Evolutionary conservation across 768 basidiomycete genomes (phyloP).

Genomic region (Lentinula lateritia): DNA sequence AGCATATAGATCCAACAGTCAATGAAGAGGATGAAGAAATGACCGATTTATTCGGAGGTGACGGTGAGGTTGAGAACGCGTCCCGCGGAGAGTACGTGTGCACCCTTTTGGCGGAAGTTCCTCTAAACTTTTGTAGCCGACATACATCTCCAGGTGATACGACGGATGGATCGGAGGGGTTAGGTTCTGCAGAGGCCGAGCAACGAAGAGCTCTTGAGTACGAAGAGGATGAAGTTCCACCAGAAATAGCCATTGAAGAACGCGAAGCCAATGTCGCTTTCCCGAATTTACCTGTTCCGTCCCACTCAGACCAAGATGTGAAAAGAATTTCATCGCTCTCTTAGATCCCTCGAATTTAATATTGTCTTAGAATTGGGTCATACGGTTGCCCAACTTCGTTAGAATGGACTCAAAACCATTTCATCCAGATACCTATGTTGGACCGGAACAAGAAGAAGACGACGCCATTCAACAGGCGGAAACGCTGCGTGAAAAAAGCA

Average conservation of each 20-base stretch:
- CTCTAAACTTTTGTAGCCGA: not conserved
- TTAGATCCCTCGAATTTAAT: constrained; percentile 8
- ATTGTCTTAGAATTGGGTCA: constrained; percentile 71
- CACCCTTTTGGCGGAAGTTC: not conserved
- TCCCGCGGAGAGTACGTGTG: not conserved
- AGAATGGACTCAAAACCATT: constrained; percentile 87
- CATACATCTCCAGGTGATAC: constrained; percentile 14
- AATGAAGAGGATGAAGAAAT: constrained; percentile 50
- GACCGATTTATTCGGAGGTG: constrained; percentile 79
- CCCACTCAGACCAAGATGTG: constrained; percentile 78
- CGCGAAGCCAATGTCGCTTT: constrained; percentile 71
- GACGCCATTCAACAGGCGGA: constrained; percentile 53
- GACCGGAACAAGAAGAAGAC: constrained; percentile 75
- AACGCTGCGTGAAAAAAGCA: constrained; percentile 69
- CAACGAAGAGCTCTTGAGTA: constrained; percentile 71
- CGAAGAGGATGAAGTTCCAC: constrained; percentile 68
- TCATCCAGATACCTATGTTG: constrained; percentile 79
- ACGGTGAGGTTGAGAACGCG: constrained; percentile 34
- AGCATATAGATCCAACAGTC: constrained; percentile 12
- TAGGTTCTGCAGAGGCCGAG: constrained; percentile 35
- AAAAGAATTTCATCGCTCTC: constrained; percentile 19
- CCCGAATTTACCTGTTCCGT: constrained; percentile 83
- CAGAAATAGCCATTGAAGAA: constrained; percentile 46
- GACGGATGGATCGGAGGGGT: constrained; percentile 45
- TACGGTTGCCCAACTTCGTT: constrained; percentile 92